These are phyloP conservation scores for Paratinospora sagittata DNA, from an alignment of 164 flowering plant species.

Conservation along the genomic window DNA sequence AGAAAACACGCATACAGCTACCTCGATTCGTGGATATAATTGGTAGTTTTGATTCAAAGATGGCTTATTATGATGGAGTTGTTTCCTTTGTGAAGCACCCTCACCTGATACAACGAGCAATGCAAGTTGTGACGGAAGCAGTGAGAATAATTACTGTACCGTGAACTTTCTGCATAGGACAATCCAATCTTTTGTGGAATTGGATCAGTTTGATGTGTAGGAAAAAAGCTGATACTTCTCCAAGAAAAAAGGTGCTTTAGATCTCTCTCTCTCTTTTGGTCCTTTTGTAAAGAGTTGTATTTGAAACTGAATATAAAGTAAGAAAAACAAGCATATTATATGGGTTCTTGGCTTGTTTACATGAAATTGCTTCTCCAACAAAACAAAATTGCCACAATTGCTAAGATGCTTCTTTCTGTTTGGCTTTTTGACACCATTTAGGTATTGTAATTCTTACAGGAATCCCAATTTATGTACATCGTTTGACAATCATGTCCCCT, in stretches of 20 bases:
- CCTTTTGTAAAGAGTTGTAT: not conserved
- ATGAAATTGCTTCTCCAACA: no score
- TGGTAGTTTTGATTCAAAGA: not conserved
- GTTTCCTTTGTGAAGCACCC: not conserved
- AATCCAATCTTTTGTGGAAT: not conserved
- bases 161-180: not conserved
- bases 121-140: not conserved
- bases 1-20: conserved; percentile 36
- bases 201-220: not conserved
- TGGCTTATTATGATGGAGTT: not conserved
- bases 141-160: not conserved
- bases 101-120: not conserved
- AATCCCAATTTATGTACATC: no score
- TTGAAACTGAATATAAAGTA: not conserved
- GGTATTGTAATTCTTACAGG: no score
- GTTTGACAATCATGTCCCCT: no score
- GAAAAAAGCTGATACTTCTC: not conserved
- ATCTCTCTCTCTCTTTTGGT: not conserved
- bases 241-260: not conserved
- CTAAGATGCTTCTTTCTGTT: no score
- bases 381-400: no score
- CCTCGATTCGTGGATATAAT: conserved; percentile 35
- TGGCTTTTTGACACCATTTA: no score
- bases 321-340: not conserved
- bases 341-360: not conserved